These are phyloP conservation scores for Wickerhamomyces queroliae DNA, from an alignment of 805 yeast species.

Conservation along the genomic window DNA sequence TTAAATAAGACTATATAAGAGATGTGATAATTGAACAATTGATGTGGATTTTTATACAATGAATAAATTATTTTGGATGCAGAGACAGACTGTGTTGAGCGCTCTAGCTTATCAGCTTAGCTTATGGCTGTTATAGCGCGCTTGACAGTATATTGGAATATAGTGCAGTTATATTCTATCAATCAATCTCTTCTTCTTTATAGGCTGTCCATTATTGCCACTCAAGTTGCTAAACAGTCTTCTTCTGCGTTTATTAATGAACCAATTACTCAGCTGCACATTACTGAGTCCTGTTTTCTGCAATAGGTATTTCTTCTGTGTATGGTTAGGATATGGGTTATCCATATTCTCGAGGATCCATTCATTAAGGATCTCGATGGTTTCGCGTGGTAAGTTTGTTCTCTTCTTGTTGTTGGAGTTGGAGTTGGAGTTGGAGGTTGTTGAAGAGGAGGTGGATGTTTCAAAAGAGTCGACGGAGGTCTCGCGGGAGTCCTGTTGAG, in stretches of 20 bases:
- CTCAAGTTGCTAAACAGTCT: conserved; percentile 37
- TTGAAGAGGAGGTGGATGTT: neutral
- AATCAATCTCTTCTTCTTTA: conserved; percentile 24
- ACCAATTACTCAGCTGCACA: conserved; percentile 83
- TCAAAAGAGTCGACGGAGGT: no score
- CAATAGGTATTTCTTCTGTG: conserved; percentile 67
- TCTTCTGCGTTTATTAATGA: conserved; percentile 79
- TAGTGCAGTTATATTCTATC: conserved; percentile 12
- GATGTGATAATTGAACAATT: no score
- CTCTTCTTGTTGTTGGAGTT: conserved; percentile 34
- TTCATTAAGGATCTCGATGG: conserved; percentile 61
- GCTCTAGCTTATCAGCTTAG: no score
- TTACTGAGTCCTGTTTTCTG: conserved; percentile 70
- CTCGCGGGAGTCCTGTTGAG: no score
- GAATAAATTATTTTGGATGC: neutral
- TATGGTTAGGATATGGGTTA: conserved; percentile 81
- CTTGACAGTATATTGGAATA: no score
- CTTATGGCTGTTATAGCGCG: no score
- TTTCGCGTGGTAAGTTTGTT: conserved; percentile 73
- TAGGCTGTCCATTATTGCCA: conserved; percentile 26
- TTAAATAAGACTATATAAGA: no score
- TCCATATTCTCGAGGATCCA: conserved; percentile 74
- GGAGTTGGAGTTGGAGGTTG: neutral
- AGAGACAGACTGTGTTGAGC: no score
- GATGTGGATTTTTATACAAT: neutral